Evolutionary conservation across 225 moss, liverwort and hornwort species (phyloP), one percentile per base, ranked within the genome.

Genomic region (Bryum argenteum): DNA sequence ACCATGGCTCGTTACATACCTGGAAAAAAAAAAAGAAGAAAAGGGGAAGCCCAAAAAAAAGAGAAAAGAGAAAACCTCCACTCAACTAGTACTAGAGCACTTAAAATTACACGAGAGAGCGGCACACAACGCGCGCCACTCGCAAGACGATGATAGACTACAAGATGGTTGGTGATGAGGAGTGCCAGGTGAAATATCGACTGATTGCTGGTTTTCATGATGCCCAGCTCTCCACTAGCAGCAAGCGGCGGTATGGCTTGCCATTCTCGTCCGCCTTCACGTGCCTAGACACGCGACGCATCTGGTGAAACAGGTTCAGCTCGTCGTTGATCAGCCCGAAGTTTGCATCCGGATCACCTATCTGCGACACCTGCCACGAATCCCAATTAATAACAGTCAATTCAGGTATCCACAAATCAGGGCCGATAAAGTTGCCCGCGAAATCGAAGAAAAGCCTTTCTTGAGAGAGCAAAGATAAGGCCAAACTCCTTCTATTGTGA

Each of bases 251-350:
- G 80, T 88, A 90, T 11, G 92, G 92, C 51, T 86, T 86, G 54
- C 92, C 92, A 23, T 82, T 60, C 18, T 54, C 80, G 48, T 92
- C 92, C 20, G 80, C 79, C 63, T 85, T 80, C 0, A 92, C 86
- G 58, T 92, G 76, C 42, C 92, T 74, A 10, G 92, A 75, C 13
- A 92, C 90, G 47, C 77, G 82, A n/a, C 92, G 89, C 55, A 82
- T 86, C 79, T 84, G 87, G 78, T 92, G 90, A 71, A 92, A 92
- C 41, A 92, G 73, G 67, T 88, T 89, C 44, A 88, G 88, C 74
- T 92, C 92, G 63, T 92, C 92, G 1, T 84, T 82, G 47, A 92
- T 75, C 11, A 92, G 79, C 3, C 92, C 92, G 20, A 92, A 92
- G 74, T 88, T 92, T 9, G 92, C 92, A 70, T 88, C 92, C 60